phyloP scores from a whole-genome alignment of 1,284 basidiomycete species.

The Malassezia dermatis region DNA sequence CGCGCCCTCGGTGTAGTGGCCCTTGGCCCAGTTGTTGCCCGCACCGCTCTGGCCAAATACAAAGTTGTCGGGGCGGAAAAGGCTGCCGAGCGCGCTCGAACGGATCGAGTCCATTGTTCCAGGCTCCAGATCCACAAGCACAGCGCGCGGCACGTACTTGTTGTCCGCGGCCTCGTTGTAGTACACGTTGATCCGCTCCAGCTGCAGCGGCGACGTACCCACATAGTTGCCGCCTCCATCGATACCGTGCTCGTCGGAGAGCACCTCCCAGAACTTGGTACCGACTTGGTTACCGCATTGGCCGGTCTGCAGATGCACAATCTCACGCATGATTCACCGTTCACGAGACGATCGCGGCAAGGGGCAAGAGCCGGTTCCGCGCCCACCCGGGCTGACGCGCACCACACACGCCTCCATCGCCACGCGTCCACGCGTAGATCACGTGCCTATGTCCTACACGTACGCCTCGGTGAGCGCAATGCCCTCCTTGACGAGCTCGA shows the following conservation, averaged over 20 bases:
- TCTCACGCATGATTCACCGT: slow-evolving; percentile 16
- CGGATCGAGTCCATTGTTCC: slow-evolving; percentile 93
- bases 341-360: background rate
- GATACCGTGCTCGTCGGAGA: slow-evolving; percentile 95
- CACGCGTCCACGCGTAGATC: slow-evolving; percentile 11
- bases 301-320: slow-evolving; percentile 47
- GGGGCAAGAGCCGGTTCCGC: background rate
- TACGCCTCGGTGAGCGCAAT: slow-evolving; percentile 44
- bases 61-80: slow-evolving; percentile 57
- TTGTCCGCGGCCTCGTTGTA: slow-evolving; percentile 48
- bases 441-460: slow-evolving; percentile 23
- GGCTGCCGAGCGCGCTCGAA: slow-evolving; percentile 54
- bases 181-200: slow-evolving; percentile 69
- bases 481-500: slow-evolving; percentile 45
- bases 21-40: slow-evolving; percentile 57
- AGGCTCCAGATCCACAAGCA: slow-evolving; percentile 71
- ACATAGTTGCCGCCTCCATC: slow-evolving; percentile 79
- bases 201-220: slow-evolving; percentile 81
- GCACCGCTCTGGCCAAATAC: slow-evolving; percentile 57
- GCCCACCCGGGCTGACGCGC: background rate
- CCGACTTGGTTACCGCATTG: slow-evolving; percentile 49
- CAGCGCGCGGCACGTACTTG: slow-evolving; percentile 88
- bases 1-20: slow-evolving; percentile 51
- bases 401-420: slow-evolving; percentile 9
- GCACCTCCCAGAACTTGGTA: slow-evolving; percentile 96